Base-by-base conservation (phyloP, 495 filamentous ascomycete species). In the Trichocladium uniseriatum region DNA sequence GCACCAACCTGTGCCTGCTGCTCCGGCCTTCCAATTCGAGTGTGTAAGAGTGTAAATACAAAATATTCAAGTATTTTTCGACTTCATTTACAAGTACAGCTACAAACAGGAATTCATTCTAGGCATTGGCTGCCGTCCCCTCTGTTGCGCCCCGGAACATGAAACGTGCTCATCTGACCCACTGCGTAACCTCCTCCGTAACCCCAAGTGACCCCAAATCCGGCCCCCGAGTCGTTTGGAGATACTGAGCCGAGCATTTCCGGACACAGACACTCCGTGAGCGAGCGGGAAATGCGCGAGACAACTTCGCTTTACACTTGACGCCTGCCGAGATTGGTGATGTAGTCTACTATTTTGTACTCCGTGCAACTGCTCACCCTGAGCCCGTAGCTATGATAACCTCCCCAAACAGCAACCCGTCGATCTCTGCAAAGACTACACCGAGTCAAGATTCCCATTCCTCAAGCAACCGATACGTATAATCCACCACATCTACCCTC, bases 101-200 rank as follows among this genome's bases (percentile, higher is more conserved):
- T n/a, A n/a, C n/a, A n/a, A n/a, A n/a, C n/a, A n/a, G n/a, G n/a
- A n/a, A n/a, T n/a, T n/a, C n/a, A n/a, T n/a, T n/a, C n/a, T n/a
- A n/a, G n/a, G n/a, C n/a, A n/a, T n/a, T n/a, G n/a, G n/a, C n/a
- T n/a, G n/a, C n/a, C n/a, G n/a, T n/a, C n/a, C n/a, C n/a, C n/a
- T n/a, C n/a, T n/a, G n/a, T n/a, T 28, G 5, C 6, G 22, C 29
- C 11, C 21, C 35, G 31, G 37, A 41, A 54, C 35, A 20, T 54
- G 52, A 54, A 54, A 54, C 52, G 5, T 54, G 52, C 52, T 54
- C 52, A 54, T 43, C 52, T 46, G 41, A 50, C 36, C 37, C 47
- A 40, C 39, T 6, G 24, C 45, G 21, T 38, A 45, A 48, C 51
- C 16, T n/a, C 32, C 31, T 5, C 31, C 3, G 13, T 14, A 32